A percentile compares a stretch with the other conserved stretches of the same genome.
phyloP scores from a whole-genome alignment of 352 stramenopile species.

The Phytophthora foliorum region DNA sequence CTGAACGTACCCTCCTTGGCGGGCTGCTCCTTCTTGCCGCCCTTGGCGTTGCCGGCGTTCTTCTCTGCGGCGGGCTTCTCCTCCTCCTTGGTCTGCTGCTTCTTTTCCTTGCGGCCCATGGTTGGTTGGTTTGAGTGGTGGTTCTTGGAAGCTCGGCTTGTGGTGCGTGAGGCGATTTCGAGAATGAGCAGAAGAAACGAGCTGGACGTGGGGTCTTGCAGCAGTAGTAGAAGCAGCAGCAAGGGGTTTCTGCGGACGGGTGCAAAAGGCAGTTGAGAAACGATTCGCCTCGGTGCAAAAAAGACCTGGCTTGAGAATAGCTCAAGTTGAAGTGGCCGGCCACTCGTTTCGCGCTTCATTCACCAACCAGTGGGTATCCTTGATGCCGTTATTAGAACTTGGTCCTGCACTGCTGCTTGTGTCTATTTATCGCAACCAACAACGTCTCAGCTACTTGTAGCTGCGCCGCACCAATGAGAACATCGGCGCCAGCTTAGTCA shows the following conservation, averaged over 20 bases:
- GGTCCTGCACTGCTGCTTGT: not conserved
- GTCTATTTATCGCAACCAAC: not conserved
- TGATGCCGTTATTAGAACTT: not conserved
- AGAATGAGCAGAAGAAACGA: conserved; percentile 17
- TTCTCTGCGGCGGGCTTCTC: conserved; percentile 28
- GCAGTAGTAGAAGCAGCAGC: not conserved
- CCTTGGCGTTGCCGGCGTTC: conserved; percentile 28
- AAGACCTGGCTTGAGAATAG: not conserved
- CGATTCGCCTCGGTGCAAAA: not conserved
- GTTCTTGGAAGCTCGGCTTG: conserved; percentile 15
- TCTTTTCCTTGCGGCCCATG: conserved; percentile 38
- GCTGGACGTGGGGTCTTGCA: not conserved
- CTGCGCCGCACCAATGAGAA: not conserved
- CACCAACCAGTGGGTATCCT: not conserved
- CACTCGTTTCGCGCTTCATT: not conserved
- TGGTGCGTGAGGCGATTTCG: conserved; percentile 11
- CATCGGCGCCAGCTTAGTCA: not conserved
- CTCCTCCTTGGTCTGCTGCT: conserved; percentile 16
- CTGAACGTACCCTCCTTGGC: conserved; percentile 19
- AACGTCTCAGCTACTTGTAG: not conserved
- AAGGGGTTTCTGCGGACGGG: not conserved
- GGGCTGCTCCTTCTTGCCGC: conserved; percentile 28
- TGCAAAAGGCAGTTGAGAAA: not conserved
- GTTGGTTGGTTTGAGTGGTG: conserved; percentile 3
- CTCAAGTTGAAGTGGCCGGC: not conserved